These are phyloP conservation scores for Desmodesmus armatus DNA, from an alignment of 139 green algal genomes.

Conservation along the genomic window DNA sequence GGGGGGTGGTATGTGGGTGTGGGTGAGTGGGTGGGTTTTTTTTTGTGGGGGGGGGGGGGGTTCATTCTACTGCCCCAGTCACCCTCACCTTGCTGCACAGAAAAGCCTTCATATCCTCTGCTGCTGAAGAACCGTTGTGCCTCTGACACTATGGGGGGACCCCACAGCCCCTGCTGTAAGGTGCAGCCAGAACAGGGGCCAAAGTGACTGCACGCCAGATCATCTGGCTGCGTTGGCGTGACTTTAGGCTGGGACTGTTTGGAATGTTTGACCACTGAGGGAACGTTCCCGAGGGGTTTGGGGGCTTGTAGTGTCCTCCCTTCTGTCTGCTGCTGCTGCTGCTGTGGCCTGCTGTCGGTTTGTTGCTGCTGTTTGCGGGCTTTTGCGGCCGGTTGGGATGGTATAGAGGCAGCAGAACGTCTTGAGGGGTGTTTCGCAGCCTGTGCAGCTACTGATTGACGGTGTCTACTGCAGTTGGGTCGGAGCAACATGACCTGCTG, in stretches of 20 bases:
- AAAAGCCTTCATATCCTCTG: constrained; percentile 15
- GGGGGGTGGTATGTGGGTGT: too few species aligned
- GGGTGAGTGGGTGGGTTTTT: too few species aligned
- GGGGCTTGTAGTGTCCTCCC: too few species aligned
- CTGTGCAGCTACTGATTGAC: too few species aligned
- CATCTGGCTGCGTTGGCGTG: background rate
- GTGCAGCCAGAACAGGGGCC: constrained; percentile 64
- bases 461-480: too few species aligned
- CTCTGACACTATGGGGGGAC: constrained; percentile 46
- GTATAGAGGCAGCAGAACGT: too few species aligned
- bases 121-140: constrained; percentile 53
- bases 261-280: background rate
- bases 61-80: too few species aligned
- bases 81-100: too few species aligned
- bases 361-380: background rate
- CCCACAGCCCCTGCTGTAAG: constrained; percentile 47
- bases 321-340: background rate
- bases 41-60: too few species aligned
- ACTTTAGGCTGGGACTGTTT: constrained; percentile 5
- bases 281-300: background rate
- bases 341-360: background rate
- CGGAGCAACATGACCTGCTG: too few species aligned
- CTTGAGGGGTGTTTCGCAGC: too few species aligned
- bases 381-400: too few species aligned
- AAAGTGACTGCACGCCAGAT: constrained; percentile 70